phyloP scores from a whole-genome alignment of 495 filamentous ascomycete genomes.

The Daldinia loculata region DNA sequence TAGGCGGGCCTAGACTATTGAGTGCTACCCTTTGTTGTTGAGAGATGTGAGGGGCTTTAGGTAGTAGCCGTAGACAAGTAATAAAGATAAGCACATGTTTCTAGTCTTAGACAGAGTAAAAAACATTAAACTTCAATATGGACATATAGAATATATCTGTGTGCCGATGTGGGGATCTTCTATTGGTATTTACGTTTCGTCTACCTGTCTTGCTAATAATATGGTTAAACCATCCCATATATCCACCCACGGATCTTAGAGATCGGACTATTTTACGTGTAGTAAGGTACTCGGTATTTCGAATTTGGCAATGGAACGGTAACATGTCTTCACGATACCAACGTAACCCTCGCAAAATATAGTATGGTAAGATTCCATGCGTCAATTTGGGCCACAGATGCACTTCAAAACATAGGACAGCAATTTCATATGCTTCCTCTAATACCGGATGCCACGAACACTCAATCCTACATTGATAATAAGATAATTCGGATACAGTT shows the following conservation, averaged over 20 bases:
- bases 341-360: neutral
- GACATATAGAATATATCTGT: slow-evolving; percentile 6
- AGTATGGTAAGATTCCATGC: neutral
- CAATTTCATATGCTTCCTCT: neutral
- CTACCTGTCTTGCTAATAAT: neutral
- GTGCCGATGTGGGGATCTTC: slow-evolving; percentile 1
- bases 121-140: slow-evolving; percentile 12
- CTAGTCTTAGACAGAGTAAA: slow-evolving; percentile 19
- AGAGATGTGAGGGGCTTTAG: neutral
- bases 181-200: neutral
- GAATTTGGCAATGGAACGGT: neutral
- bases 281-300: neutral
- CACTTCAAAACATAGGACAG: neutral
- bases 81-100: slow-evolving; percentile 37
- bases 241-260: neutral
- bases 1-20: slow-evolving; percentile 16
- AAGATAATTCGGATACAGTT: neutral
- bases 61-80: slow-evolving; percentile 1
- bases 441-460: neutral
- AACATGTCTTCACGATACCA: neutral
- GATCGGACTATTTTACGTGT: neutral
- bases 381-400: neutral
- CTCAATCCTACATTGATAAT: neutral
- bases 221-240: slow-evolving; percentile 14
- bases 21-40: slow-evolving; percentile 17